phyloP scores from a whole-genome alignment of 2,329 filamentous ascomycete genomes.

The Colletotrichum siamense region DNA sequence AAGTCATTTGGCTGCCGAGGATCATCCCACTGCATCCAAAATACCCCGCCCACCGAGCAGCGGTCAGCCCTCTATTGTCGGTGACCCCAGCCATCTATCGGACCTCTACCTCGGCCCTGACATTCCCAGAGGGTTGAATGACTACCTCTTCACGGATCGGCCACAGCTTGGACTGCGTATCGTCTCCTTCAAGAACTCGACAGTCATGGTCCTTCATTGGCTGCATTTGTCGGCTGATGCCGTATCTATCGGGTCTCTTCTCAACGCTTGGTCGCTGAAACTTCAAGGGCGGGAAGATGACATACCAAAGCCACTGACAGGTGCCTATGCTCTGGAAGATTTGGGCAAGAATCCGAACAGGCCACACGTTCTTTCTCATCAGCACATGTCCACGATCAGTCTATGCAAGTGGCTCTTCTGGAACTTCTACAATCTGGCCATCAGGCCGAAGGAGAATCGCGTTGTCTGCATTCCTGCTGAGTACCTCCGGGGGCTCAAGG shows the following conservation, averaged over 20 bases:
- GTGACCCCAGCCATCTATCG: slow-evolving; percentile 22
- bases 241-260: slow-evolving; percentile 31
- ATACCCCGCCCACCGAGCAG: slow-evolving; percentile 28
- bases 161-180: slow-evolving; percentile 48
- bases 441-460: background rate
- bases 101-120: slow-evolving; percentile 3
- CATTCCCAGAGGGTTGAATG: slow-evolving; percentile 31
- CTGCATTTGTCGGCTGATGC: slow-evolving; percentile 47
- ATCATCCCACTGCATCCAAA: slow-evolving; percentile 38
- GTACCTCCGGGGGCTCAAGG: background rate
- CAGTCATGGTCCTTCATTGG: slow-evolving; percentile 43
- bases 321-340: background rate
- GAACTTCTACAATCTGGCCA: background rate
- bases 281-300: background rate
- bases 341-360: background rate
- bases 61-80: slow-evolving; percentile 27
- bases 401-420: background rate
- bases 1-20: slow-evolving; percentile 28
- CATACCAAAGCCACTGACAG: background rate
- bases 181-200: slow-evolving; percentile 46
- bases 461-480: background rate
- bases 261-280: background rate
- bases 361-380: background rate
- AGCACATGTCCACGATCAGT: background rate
- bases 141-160: slow-evolving; percentile 41